Conservation (phyloP, 306 rosid species). For the Cercis canadensis region DNA sequence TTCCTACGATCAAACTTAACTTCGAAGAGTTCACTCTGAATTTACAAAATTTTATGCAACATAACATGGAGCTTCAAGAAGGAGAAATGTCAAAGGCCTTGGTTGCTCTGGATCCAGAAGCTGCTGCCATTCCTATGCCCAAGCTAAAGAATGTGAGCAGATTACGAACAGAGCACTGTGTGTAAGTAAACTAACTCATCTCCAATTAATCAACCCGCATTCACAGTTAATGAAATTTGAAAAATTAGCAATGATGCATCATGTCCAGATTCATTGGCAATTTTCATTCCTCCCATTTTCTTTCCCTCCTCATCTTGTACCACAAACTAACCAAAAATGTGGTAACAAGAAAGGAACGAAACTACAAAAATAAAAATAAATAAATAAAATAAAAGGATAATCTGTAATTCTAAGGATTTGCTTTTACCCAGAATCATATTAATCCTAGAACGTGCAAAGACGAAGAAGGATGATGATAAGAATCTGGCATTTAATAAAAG, state of each 20-base stretch:
- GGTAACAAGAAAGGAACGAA: not conserved
- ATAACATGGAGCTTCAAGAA: constrained; percentile 88
- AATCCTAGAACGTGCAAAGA: constrained; percentile 4
- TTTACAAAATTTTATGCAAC: constrained; percentile 83
- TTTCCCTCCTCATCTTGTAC: too few species aligned
- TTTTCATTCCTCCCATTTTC: too few species aligned
- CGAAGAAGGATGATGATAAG: not conserved
- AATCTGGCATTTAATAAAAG: constrained; percentile 24
- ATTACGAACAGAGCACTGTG: constrained; percentile 94
- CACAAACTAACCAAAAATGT: too few species aligned
- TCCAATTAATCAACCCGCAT: constrained; percentile 32
- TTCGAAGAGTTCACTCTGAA: constrained; percentile 82
- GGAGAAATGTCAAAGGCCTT: constrained; percentile 90
- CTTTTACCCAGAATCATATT: not conserved
- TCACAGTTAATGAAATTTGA: not conserved
- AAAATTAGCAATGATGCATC: too few species aligned
- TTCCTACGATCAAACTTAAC: constrained; percentile 85
- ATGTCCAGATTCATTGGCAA: too few species aligned
- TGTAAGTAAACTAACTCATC: constrained; percentile 66
- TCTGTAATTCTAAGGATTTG: not conserved
- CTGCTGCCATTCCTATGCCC: constrained; percentile 83
- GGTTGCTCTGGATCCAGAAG: constrained; percentile 77
- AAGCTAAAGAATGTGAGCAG: constrained; percentile 88
- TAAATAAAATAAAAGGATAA: not conserved
- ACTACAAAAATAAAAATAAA: constrained; percentile 1